These are phyloP conservation scores for Oldenlandia corymbosa DNA, from an alignment of 257 asterid genomes.

Conservation along the genomic window DNA sequence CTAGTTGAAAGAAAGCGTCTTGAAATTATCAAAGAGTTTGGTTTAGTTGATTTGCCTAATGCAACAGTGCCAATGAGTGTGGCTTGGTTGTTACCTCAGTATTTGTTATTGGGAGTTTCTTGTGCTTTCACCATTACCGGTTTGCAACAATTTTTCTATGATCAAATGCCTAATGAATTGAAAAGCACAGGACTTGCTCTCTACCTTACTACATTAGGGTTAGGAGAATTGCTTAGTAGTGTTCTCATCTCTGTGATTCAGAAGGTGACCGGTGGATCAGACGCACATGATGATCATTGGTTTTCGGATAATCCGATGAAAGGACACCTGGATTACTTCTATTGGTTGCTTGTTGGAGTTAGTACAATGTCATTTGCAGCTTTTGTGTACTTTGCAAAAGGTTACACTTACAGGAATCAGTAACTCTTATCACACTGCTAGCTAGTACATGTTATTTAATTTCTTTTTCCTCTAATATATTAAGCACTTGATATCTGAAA, in stretches of 20 bases:
- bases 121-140: no score
- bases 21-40: no score
- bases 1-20: no score
- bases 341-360: neutral
- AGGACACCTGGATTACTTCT: neutral
- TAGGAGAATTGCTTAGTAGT: neutral
- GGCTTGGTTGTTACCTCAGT: no score
- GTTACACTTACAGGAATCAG: neutral
- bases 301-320: neutral
- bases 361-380: neutral
- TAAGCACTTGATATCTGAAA: no score
- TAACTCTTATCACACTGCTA: neutral
- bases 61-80: no score
- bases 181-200: neutral
- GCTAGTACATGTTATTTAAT: no score
- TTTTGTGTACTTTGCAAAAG: neutral
- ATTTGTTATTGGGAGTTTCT: no score
- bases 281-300: neutral
- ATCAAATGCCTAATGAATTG: neutral
- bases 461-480: no score
- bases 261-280: neutral
- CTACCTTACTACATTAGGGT: neutral
- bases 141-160: neutral
- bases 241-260: neutral
- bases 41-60: no score